A percentile compares a stretch with the other conserved stretches of the same genome.
These are phyloP conservation scores for Nasturtium officinale DNA, from an alignment of 345 rosid species.

Conservation along the genomic window DNA sequence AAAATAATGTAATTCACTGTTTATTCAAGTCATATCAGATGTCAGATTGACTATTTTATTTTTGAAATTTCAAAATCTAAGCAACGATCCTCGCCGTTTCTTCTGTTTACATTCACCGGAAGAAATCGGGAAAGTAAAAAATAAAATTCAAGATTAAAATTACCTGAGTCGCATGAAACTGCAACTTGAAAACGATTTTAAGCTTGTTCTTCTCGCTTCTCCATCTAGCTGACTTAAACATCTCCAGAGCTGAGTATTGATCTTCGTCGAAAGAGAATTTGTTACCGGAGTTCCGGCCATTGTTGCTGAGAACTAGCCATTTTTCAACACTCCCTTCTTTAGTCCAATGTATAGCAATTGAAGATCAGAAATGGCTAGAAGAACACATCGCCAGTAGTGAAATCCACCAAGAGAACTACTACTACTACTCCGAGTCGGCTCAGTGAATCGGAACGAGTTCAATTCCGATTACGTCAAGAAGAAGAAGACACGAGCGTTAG, in stretches of 20 bases:
- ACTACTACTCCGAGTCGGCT: constrained; percentile 1
- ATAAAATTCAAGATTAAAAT: neutral
- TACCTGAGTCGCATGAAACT: constrained; percentile 96
- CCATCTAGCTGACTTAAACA: constrained; percentile 92
- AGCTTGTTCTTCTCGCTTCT: constrained; percentile 78
- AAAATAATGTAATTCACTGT: constrained; percentile 14
- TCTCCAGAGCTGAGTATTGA: constrained; percentile 39
- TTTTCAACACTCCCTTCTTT: neutral
- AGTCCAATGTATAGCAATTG: constrained; percentile 38
- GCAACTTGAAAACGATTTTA: constrained; percentile 78
- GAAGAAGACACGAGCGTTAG: constrained; percentile 40
- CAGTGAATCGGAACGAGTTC: constrained; percentile 24
- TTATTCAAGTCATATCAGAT: constrained; percentile 23
- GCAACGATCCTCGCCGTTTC: constrained; percentile 3
- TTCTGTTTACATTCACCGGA: no score
- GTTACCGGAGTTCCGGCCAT: constrained; percentile 46
- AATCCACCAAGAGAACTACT: neutral
- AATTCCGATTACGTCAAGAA: constrained; percentile 15
- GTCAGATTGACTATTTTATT: constrained; percentile 28
- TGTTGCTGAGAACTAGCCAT: constrained; percentile 40
- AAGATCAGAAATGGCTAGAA: neutral
- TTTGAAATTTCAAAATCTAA: constrained; percentile 14
- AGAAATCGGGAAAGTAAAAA: neutral
- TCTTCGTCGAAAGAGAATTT: constrained; percentile 17
- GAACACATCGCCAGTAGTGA: neutral